These are phyloP conservation scores for Leishmania tropica DNA, from an alignment of 208 protist species.

Conservation along the genomic window DNA sequence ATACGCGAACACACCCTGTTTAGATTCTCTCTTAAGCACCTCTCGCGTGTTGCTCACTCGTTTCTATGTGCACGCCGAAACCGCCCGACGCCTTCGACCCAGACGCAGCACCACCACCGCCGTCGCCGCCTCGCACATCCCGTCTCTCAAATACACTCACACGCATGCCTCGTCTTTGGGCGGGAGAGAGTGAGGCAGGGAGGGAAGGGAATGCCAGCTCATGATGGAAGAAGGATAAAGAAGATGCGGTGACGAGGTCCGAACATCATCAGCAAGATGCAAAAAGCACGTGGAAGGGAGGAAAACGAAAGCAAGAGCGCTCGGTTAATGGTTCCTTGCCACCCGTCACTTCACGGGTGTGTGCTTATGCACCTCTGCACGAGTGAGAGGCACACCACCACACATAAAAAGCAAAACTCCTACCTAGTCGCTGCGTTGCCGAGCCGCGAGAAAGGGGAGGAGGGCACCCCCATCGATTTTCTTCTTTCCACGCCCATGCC, in stretches of 20 bases:
- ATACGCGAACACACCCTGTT: background rate
- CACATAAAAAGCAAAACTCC: background rate
- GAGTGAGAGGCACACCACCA: background rate
- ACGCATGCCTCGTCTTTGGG: background rate
- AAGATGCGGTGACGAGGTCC: background rate
- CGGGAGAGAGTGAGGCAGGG: background rate
- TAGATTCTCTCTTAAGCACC: background rate
- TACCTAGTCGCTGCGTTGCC: background rate
- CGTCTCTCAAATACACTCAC: background rate
- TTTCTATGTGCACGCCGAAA: background rate
- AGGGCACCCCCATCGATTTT: background rate
- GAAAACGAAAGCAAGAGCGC: background rate
- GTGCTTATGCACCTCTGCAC: background rate
- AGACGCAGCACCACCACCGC: background rate
- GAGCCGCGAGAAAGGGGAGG: background rate
- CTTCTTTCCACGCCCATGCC: background rate
- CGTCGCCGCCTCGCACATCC: background rate
- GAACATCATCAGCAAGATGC: background rate
- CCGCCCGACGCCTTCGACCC: background rate
- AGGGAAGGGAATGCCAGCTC: background rate
- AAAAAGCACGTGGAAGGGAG: background rate
- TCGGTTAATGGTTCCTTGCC: too few species aligned
- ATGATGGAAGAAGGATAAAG: background rate
- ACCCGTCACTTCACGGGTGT: background rate
- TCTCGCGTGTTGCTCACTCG: background rate